Evolutionary conservation across 2,329 filamentous ascomycete species (phyloP), one percentile per base, ranked within the genome.

Genomic region (Nemania diffusa): DNA sequence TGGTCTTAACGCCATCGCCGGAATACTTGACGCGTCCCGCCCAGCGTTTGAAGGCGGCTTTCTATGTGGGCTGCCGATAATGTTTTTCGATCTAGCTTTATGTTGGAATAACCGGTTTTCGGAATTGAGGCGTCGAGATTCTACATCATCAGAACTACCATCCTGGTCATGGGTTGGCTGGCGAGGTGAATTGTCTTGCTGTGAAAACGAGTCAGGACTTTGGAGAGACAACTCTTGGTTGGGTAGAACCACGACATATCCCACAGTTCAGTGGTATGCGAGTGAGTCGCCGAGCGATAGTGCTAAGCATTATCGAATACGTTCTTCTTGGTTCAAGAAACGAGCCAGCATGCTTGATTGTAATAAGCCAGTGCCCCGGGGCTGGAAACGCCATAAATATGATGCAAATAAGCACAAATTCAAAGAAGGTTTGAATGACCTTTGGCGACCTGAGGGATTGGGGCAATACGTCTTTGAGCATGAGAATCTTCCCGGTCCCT

Each of bases 121-220:
- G n/a, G n/a, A n/a, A n/a, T n/a, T n/a, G n/a, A n/a, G n/a, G n/a
- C n/a, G n/a, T n/a, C n/a, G n/a, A n/a, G n/a, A n/a, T n/a, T n/a
- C n/a, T n/a, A n/a, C n/a, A 20, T 42, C 56, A 37, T 58, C 42
- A 11, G 56, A 50, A 32, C 27, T 58, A 37, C 56, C 56, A 3
- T 58, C 56, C 5, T 58, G 56, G 56, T 58, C 42, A 9, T 58
- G 56, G 56, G 29, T 50, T 9, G 56, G 56, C 24, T 50, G 42
- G 42, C 8, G 50, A 5, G 56, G 56, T 26, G n/a, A 17, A n/a
- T 26, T n/a, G 4, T 7, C 3, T 26, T 5, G 56, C 26, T 48
- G 50, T 50, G 20, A 58, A 42, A 58, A 48, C 42, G 11, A 34
- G 24, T n/a, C 50, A n/a, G n/a, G n/a, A n/a, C n/a, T n/a, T n/a